These are phyloP conservation scores for Botryotinia calthae DNA, from an alignment of 2,329 filamentous ascomycete species.

Conservation along the genomic window DNA sequence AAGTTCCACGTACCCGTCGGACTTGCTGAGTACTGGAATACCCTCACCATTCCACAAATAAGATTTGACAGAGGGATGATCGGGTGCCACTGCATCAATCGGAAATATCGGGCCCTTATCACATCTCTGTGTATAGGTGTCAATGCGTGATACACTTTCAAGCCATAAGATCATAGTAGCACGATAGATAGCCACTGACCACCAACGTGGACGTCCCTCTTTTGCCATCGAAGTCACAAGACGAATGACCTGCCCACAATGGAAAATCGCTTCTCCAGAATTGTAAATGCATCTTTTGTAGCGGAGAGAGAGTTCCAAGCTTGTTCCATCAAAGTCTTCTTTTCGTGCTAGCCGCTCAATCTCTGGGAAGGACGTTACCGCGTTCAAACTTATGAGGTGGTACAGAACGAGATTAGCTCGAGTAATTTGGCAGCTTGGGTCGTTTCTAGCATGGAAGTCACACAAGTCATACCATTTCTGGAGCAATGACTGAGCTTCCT, in stretches of 20 bases:
- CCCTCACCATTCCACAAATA: conserved; percentile 54
- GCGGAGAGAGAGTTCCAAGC: conserved; percentile 51
- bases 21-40: conserved; percentile 49
- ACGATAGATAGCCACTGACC: conserved; percentile 69
- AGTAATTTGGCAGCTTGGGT: conserved; percentile 57
- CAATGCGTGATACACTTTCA: conserved; percentile 55
- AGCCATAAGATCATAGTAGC: conserved; percentile 61
- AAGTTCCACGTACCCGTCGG: conserved; percentile 46
- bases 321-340: conserved; percentile 54
- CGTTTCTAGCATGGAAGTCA: conserved; percentile 52
- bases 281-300: conserved; percentile 63
- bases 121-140: conserved; percentile 39
- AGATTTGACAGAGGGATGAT: conserved; percentile 50
- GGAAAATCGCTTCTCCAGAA: conserved; percentile 62
- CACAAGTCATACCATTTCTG: conserved; percentile 68
- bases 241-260: conserved; percentile 65
- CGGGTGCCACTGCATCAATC: conserved; percentile 49
- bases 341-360: conserved; percentile 64
- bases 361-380: conserved; percentile 64
- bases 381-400: conserved; percentile 68
- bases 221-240: conserved; percentile 59
- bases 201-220: conserved; percentile 65
- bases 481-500: conserved; percentile 63
- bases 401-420: conserved; percentile 66
- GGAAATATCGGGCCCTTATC: conserved; percentile 44